phyloP scores from a whole-genome alignment of 768 basidiomycete species.

The Auriscalpium vulgare region DNA sequence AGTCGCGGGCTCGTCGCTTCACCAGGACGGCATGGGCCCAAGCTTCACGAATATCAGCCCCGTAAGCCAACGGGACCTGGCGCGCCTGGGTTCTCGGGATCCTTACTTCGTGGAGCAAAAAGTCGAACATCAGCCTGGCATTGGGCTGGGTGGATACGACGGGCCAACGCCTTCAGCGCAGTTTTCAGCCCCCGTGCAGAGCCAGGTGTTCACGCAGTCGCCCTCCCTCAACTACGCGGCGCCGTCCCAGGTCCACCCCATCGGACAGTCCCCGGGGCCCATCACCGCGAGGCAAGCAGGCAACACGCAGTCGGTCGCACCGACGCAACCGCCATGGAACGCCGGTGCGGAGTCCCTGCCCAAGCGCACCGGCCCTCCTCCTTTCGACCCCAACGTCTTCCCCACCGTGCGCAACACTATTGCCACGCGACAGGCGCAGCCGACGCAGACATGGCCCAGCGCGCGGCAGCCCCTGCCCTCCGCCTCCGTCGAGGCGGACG shows the following conservation, averaged over 20 bases:
- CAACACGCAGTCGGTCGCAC: not conserved
- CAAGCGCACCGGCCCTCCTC: conserved; percentile 10
- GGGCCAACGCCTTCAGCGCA: conserved; percentile 3
- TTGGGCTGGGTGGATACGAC: conserved; percentile 10
- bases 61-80: conserved; percentile 10
- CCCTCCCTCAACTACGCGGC: conserved; percentile 8
- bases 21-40: conserved; percentile 9
- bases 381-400: conserved; percentile 9
- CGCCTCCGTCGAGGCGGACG: conserved; percentile 23
- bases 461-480: conserved; percentile 4
- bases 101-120: conserved; percentile 5
- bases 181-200: conserved; percentile 11
- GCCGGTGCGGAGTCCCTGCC: conserved; percentile 5
- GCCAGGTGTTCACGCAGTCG: conserved; percentile 8
- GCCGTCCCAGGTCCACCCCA: not conserved
- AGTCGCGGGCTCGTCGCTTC: not conserved
- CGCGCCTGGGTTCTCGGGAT: conserved; percentile 12
- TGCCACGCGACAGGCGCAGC: conserved; percentile 6
- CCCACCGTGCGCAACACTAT: conserved; percentile 14
- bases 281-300: not conserved
- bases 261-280: not conserved
- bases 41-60: conserved; percentile 2
- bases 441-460: conserved; percentile 15
- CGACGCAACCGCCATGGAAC: conserved; percentile 8
- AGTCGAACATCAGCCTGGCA: conserved; percentile 4